Percentiles rank a stretch among this genome's conserved stretches.
Conservation (phyloP, 495 filamentous ascomycete genomes). For the Hypoxylon subgilvum region DNA sequence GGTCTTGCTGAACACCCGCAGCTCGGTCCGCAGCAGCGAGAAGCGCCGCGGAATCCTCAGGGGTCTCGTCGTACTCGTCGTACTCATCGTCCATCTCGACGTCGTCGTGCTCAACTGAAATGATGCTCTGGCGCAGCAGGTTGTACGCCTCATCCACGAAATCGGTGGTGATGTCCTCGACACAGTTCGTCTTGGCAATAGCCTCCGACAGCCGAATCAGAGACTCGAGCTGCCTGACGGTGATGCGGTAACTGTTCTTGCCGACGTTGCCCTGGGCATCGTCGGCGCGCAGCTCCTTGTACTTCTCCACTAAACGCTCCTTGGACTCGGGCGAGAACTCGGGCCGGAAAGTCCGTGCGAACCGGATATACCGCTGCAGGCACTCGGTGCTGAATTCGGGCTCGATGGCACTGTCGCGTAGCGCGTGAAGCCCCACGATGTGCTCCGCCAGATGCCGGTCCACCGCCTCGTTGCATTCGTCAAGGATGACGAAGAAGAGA, state of each 20-base stretch:
- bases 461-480: slow-evolving; percentile 91
- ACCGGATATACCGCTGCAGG: slow-evolving; percentile 95
- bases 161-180: slow-evolving; percentile 81
- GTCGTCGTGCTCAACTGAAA: slow-evolving; percentile 97
- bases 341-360: slow-evolving; percentile 91
- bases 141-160: slow-evolving; percentile 93
- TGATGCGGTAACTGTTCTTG: slow-evolving; percentile 93
- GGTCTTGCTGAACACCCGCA: slow-evolving; percentile 34
- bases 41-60: slow-evolving; percentile 45
- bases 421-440: slow-evolving; percentile 92
- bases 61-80: slow-evolving; percentile 62
- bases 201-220: slow-evolving; percentile 94
- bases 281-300: slow-evolving; percentile 93
- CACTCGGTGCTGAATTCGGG: slow-evolving; percentile 97
- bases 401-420: slow-evolving; percentile 85
- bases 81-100: slow-evolving; percentile 95
- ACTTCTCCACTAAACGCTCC: slow-evolving; percentile 82
- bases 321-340: slow-evolving; percentile 91
- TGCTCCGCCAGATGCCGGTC: slow-evolving; percentile 91
- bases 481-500: slow-evolving; percentile 96
- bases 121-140: slow-evolving; percentile 89
- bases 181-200: slow-evolving; percentile 95
- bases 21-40: slow-evolving; percentile 53
- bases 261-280: slow-evolving; percentile 95
- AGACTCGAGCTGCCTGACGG: slow-evolving; percentile 92